Evolutionary conservation across 139 green algal species (phyloP).

Genomic region (Axilococcus clingmanii): DNA sequence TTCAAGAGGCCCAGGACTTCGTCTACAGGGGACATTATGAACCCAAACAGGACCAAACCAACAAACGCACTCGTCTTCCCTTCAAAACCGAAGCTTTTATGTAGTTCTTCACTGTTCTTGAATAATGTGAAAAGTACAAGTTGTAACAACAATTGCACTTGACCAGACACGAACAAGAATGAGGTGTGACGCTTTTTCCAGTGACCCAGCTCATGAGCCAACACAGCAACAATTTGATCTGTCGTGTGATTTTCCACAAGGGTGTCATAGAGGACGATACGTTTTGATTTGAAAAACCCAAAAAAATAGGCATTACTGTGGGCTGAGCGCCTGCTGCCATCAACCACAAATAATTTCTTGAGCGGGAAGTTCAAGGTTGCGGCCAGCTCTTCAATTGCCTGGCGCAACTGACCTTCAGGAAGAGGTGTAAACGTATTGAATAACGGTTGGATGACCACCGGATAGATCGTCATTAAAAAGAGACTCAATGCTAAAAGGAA

Average conservation of each 20-base stretch:
- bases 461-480: conserved; percentile 68
- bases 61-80: conserved; percentile 49
- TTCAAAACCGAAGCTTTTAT: conserved; percentile 70
- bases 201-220: conserved; percentile 74
- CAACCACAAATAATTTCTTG: conserved; percentile 65
- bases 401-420: conserved; percentile 33
- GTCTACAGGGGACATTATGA: conserved; percentile 60
- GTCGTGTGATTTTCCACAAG: conserved; percentile 59
- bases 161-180: conserved; percentile 44
- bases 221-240: conserved; percentile 76
- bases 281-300: conserved; percentile 87
- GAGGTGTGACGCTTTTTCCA: conserved; percentile 47
- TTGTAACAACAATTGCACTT: conserved; percentile 53
- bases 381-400: conserved; percentile 63
- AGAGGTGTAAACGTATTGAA: conserved; percentile 67
- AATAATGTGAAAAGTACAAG: conserved; percentile 60
- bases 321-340: conserved; percentile 35
- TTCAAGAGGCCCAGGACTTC: conserved; percentile 56
- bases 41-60: conserved; percentile 71
- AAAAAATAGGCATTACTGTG: conserved; percentile 91
- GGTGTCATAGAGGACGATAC: conserved; percentile 88
- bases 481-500: conserved; percentile 67
- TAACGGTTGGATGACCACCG: conserved; percentile 39
- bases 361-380: conserved; percentile 62
- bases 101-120: conserved; percentile 39